Evolutionary conservation across 2,329 filamentous ascomycete genomes (phyloP).

Genomic region (Aspergillus hiratsukae): DNA sequence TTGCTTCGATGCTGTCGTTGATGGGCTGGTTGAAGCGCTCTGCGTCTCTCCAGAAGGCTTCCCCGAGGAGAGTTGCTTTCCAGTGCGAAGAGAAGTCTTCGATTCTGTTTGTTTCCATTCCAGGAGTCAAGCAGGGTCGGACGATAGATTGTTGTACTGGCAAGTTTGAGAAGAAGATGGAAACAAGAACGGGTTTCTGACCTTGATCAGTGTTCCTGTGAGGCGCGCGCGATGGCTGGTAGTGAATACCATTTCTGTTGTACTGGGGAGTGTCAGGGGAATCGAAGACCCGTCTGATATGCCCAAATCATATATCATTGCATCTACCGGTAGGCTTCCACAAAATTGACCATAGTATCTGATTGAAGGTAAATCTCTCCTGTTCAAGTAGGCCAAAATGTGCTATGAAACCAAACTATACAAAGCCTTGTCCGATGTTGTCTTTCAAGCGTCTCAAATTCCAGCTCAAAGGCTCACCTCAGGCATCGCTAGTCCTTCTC

Average conservation of each 20-base stretch:
- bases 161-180: neutral
- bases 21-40: slow-evolving; percentile 14
- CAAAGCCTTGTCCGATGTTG: neutral
- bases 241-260: neutral
- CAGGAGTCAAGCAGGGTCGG: slow-evolving; percentile 2
- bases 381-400: neutral
- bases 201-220: neutral
- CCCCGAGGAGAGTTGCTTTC: slow-evolving; percentile 23
- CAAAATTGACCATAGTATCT: too few species aligned
- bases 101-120: slow-evolving; percentile 9
- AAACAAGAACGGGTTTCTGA: neutral
- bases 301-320: too few species aligned
- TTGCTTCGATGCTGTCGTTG: slow-evolving; percentile 14
- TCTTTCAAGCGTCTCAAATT: neutral
- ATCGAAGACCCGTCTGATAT: too few species aligned
- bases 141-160: neutral
- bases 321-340: too few species aligned
- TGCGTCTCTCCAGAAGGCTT: slow-evolving; percentile 26
- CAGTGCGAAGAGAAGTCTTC: slow-evolving; percentile 20
- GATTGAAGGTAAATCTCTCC: neutral
- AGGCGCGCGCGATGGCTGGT: neutral
- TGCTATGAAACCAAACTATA: neutral
- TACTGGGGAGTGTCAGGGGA: too few species aligned
- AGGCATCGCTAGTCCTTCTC: neutral
- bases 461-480: neutral